Base-by-base conservation (phyloP, 805 yeast genomes). In the Aciculoconidium aculeatum region DNA sequence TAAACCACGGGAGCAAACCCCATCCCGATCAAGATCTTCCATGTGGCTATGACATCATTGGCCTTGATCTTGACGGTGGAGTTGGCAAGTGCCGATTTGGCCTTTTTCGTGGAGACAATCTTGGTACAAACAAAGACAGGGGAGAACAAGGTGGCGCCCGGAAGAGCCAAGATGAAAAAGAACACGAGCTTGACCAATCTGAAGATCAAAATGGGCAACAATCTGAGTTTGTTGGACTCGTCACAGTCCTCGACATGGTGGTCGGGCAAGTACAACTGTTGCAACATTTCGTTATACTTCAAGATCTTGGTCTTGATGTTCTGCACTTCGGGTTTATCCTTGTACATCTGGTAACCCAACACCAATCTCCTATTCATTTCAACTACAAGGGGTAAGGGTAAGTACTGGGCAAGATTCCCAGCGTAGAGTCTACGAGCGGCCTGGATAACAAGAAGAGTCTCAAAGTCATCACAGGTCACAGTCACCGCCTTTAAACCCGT, bases 31-130 rank as follows among this genome's bases (percentile, higher is more conserved):
- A 92, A 65, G 26, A 92, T 80, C 56, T 92, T 92, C 98, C 98
- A 92, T 1, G 97, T 88, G 2, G 97, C 97, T 36, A 92, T 73
- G 15, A 92, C 96, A 55, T 92, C 98, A 34, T 77, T 80, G 11
- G 95, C 98, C 48, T 78, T 77, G 36, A 92, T 79, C 53, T 92
- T 92, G 13, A 92, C 98, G 0, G 87, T 71, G 0, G 96, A 87
- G 6, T 72, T 79, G 7, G 87, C 88, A 36, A 92, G 65, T 0
- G 97, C 98, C 26, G 74, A 70, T 34, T 58, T 65, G 17, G 90
- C 86, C 55, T 88, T 87, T 35, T 67, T 65, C 24, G 65, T 70
- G 7, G 96, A 83, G 30, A 85, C 81, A 26, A 58, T 60, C 47
- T 83, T 84, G 6, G 95, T 77, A 11, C 82, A 72, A 17, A 84